A percentile compares a stretch with the other conserved stretches of the same genome.
Evolutionary conservation across 495 filamentous ascomycete genomes (phyloP).

Genomic region (Pseudomonodictys pantanalensis): DNA sequence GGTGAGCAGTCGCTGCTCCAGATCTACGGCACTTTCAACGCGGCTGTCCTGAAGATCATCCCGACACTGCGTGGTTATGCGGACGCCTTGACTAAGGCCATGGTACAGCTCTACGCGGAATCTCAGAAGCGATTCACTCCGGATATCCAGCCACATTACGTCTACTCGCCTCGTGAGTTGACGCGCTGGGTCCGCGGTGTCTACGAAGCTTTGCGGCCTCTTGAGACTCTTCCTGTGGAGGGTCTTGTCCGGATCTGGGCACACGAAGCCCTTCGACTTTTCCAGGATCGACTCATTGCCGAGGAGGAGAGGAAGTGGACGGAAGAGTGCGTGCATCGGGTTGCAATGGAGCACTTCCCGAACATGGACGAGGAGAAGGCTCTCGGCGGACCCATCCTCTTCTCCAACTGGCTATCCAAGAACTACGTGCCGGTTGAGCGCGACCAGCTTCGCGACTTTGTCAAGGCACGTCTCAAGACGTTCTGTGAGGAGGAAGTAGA

Average conservation of each 20-base stretch:
- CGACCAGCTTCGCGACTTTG: constrained; percentile 90
- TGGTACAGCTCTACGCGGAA: constrained; percentile 94
- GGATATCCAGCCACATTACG: constrained; percentile 95
- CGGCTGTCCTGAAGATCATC: constrained; percentile 91
- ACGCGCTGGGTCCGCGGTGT: constrained; percentile 96
- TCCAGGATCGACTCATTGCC: constrained; percentile 90
- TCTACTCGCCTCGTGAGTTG: constrained; percentile 97
- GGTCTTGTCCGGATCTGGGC: constrained; percentile 97
- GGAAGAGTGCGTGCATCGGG: constrained; percentile 72
- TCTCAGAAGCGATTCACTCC: constrained; percentile 92
- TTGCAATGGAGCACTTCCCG: constrained; percentile 90
- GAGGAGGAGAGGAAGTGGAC: constrained; percentile 98
- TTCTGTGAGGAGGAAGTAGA: constrained; percentile 99
- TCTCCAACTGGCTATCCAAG: constrained; percentile 99
- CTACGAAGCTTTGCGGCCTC: constrained; percentile 91
- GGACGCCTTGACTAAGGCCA: constrained; percentile 90
- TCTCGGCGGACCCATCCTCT: constrained; percentile 89
- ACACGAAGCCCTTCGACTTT: constrained; percentile 90
- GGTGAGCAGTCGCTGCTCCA: constrained; percentile 90
- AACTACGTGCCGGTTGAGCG: constrained; percentile 96
- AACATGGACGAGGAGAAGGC: constrained; percentile 84
- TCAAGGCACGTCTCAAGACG: constrained; percentile 92
- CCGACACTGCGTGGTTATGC: constrained; percentile 92
- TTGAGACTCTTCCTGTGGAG: constrained; percentile 83
- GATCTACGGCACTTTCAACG: constrained; percentile 99